phyloP scores from a whole-genome alignment of 805 yeast species.

The Tetrapisispora taiwanensis region DNA sequence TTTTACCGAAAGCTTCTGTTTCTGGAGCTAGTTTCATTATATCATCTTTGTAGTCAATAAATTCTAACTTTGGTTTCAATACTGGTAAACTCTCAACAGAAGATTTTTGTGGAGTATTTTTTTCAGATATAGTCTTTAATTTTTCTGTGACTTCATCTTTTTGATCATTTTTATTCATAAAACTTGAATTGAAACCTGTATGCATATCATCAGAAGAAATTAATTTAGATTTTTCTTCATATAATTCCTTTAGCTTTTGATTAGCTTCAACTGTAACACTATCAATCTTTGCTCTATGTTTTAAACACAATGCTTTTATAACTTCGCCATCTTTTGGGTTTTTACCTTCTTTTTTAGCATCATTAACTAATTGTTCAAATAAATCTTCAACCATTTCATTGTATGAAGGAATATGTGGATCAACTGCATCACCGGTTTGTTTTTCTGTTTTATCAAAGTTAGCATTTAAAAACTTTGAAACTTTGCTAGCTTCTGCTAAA shows the following conservation, averaged over 20 bases:
- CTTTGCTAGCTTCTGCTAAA: conserved; percentile 22
- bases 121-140: conserved; percentile 5
- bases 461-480: conserved; percentile 36
- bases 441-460: conserved; percentile 52
- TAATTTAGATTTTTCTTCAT: conserved; percentile 59
- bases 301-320: conserved; percentile 30
- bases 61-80: conserved; percentile 14
- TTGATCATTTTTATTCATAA: conserved; percentile 47
- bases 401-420: conserved; percentile 50
- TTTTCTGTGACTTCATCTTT: conserved; percentile 10
- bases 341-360: conserved; percentile 39
- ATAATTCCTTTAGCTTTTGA: conserved; percentile 54
- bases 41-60: conserved; percentile 31
- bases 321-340: conserved; percentile 34
- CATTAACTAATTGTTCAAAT: conserved; percentile 62
- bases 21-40: conserved; percentile 49
- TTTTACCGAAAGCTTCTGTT: conserved; percentile 54
- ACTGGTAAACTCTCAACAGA: conserved; percentile 2
- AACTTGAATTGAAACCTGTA: conserved; percentile 83
- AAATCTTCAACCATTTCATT: conserved; percentile 91
- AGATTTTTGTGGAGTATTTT: conserved; percentile 7
- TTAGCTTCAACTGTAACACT: conserved; percentile 54
- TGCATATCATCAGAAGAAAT: conserved; percentile 86
- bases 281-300: conserved; percentile 64
- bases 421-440: conserved; percentile 37